Evolutionary conservation across 2,329 filamentous ascomycete species (phyloP), one percentile per base, ranked within the genome.

Genomic region (Colletotrichum musae): DNA sequence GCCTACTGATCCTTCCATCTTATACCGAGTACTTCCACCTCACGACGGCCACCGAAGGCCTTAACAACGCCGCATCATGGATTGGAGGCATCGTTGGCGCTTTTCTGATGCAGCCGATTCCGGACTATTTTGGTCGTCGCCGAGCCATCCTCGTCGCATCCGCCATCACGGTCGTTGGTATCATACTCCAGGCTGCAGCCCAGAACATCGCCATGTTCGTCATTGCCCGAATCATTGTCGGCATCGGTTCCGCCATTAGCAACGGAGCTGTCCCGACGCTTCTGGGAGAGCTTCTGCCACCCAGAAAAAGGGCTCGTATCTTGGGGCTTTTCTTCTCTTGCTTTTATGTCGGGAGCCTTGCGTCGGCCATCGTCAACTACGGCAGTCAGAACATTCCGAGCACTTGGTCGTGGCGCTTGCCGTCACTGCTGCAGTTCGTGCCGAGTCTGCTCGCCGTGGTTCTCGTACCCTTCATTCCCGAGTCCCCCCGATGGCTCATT

Each of bases 21-120:
- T 90, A 89, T 74, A 84, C 81, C 0, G 80, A 87, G 45, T 89
- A 89, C 74, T 89, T 90, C 77, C 72, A 82, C 4, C 82, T 89
- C 7, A 88, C 78, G n/a, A 75, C 84, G 0, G 83, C 84, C 0
- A 88, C 86, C 0, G 85, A 81, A 0, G 86, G 84, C 4, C 80
- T 90, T 16, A 88, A 89, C 71, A 89, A 86, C 5, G 84, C 86
- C 0, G 84, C 85, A 1, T 82, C 85, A n/a, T 88, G 84, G 73
- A 86, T 89, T 57, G 87, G 87, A 12, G 81, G 82, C 39, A 78
- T 82, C 36, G 59, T 89, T 6, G 83, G 82, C 21, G 80, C 81
- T 1, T 73, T 87, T 7, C 70, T 83, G 36, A 81, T 80, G 1
- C 84, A 82, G 21, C 70, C 81, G 4, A 75, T 83, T 48, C 77